Evolutionary conservation across 805 yeast genomes (phyloP), one percentile per base, ranked within the genome.

Genomic region (Komagataella pastoris): DNA sequence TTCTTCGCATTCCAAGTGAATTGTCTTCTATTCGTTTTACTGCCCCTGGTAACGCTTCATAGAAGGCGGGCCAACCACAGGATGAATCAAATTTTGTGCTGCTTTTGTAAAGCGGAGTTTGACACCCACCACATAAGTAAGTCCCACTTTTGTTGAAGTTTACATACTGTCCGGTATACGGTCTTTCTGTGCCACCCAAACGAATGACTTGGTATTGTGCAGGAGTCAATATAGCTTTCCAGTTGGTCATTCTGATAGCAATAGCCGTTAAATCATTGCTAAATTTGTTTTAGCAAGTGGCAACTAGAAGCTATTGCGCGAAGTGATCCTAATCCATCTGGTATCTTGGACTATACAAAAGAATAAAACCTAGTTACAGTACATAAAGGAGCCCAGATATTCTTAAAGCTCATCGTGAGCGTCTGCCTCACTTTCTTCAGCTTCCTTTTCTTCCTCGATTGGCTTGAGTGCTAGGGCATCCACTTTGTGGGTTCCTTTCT

Each of bases 41-140:
- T 5, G 96, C 74, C 0, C 89, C 90, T 0, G 96, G 95, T 45
- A 87, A 70, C 1, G 95, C 97, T 53, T 88, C 85, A 65, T 83
- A 91, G 66, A 93, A 93, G 0, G 97, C 90, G 1, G 99, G 99
- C 99, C 99, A 93, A 2, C 99, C 99, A 66, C 99, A 93, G 51
- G 88, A 88, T 10, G 96, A 80, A 53, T 84, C 82, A 60, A 93
- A 93, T 65, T 93, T 91, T 3, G 96, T 77, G 36, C 75, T 70
- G 24, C 96, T 81, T 54, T 76, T 75, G 66, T 93, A 93, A 30
- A 93, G 68, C 10, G 97, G 96, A 47, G 76, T 70, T 50, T 73
- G 74, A 67, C 99, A 93, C 5, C 84, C 98, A 0, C 85, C 97
- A 69, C 99, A 93, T 48, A 70, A 69, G 65, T 89, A 93, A 2